Percentiles rank a stretch among this genome's conserved stretches.
These are phyloP conservation scores for Candida insectalens DNA, from an alignment of 805 yeast genomes.

Conservation along the genomic window DNA sequence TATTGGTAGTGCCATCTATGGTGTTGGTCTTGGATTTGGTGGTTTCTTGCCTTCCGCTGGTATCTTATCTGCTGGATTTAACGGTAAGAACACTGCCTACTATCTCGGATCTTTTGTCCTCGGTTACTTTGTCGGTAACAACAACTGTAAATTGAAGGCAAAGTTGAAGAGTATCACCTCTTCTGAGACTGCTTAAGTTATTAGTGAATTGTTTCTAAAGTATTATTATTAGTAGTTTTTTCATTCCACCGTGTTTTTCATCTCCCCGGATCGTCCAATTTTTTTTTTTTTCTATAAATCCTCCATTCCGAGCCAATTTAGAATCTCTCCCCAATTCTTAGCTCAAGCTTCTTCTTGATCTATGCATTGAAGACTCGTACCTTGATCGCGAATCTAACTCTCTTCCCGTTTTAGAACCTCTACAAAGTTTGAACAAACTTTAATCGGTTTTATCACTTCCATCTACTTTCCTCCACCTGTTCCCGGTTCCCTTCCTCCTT, in stretches of 20 bases:
- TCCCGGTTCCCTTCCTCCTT: not conserved
- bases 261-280: too few relatives aligned
- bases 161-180: not conserved
- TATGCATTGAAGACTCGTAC: too few relatives aligned
- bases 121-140: conserved; percentile 25
- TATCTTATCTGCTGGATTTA: conserved; percentile 20
- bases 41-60: conserved; percentile 52
- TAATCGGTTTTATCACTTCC: not conserved
- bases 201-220: not conserved
- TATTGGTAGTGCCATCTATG: conserved; percentile 35
- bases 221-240: too few relatives aligned
- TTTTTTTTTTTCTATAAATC: not conserved
- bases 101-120: conserved; percentile 21
- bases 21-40: conserved; percentile 42
- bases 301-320: too few relatives aligned
- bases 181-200: not conserved
- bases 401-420: too few relatives aligned
- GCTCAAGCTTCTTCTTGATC: not conserved
- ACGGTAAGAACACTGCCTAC: conserved; percentile 13
- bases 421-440: too few relatives aligned
- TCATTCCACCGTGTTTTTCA: too few relatives aligned
- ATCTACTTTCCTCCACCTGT: not conserved
- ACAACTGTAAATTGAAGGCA: not conserved
- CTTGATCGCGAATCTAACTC: too few relatives aligned
- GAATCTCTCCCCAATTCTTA: not conserved